These are phyloP conservation scores for Globisporangium cylindrosporum DNA, from an alignment of 352 stramenopile genomes.

Conservation along the genomic window DNA sequence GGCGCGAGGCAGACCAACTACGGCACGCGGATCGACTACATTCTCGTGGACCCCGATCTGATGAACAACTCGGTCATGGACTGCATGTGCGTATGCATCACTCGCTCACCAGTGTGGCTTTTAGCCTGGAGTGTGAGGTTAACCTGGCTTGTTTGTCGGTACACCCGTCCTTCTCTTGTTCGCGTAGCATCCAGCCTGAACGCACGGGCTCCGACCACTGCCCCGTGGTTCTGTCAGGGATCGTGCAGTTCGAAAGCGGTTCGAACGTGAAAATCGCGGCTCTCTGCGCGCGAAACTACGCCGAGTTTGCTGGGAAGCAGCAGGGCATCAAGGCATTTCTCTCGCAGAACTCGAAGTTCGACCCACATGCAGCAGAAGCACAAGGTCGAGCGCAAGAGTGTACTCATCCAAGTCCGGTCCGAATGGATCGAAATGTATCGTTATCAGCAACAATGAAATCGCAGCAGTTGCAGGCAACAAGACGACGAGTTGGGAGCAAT, in stretches of 20 bases:
- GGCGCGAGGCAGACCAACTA: conserved; percentile 88
- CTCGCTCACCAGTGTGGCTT: too few relatives aligned
- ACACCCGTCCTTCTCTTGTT: background rate
- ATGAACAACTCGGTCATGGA: conserved; percentile 37
- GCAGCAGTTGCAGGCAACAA: background rate
- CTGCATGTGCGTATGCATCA: conserved; percentile 45
- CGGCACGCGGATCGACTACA: conserved; percentile 90
- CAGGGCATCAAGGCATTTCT: conserved; percentile 60
- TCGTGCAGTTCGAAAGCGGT: conserved; percentile 30
- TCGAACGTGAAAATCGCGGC: conserved; percentile 28
- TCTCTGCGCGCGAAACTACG: conserved; percentile 67
- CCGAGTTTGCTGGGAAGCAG: conserved; percentile 76
- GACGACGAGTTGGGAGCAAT: background rate
- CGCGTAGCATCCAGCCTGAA: conserved; percentile 43
- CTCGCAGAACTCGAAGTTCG: background rate
- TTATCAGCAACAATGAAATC: background rate
- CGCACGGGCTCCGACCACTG: conserved; percentile 79
- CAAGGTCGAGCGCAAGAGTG: background rate
- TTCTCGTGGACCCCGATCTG: conserved; percentile 66
- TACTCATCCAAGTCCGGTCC: background rate
- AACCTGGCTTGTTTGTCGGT: background rate
- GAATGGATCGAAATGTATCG: background rate
- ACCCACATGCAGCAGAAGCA: conserved; percentile 2
- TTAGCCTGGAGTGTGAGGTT: background rate
- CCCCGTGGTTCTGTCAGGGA: conserved; percentile 50